Percentiles rank a stretch among this genome's conserved stretches.
Evolutionary conservation across 176 grass and related monocot genomes (phyloP).

Genomic region (Musa beccarii): DNA sequence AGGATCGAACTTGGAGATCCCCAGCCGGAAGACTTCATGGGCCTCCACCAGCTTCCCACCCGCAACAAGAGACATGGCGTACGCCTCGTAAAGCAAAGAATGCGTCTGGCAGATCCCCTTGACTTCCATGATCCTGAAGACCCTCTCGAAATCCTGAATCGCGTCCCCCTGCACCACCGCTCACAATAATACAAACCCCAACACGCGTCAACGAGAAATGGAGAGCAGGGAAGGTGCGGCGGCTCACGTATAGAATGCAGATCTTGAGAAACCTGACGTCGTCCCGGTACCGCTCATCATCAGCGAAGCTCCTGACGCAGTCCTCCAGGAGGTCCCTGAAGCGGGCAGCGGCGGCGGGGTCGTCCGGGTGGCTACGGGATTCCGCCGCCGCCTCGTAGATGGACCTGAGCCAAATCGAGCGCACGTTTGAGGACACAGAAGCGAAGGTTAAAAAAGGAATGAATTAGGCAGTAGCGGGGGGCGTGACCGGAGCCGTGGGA

Average conservation of each 20-base stretch:
- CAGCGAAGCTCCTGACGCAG: slow-evolving; percentile 46
- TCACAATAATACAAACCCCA: not conserved
- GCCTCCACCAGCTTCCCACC: slow-evolving; percentile 50
- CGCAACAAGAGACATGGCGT: slow-evolving; percentile 44
- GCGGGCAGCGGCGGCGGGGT: not conserved
- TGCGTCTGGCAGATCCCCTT: slow-evolving; percentile 54
- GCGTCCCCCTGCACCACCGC: slow-evolving; percentile 52
- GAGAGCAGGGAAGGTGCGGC: not conserved
- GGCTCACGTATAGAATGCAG: slow-evolving; percentile 73
- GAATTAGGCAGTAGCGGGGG: not conserved
- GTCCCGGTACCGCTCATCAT: slow-evolving; percentile 55
- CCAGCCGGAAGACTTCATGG: slow-evolving; percentile 41
- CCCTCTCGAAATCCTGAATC: slow-evolving; percentile 36
- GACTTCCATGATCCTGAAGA: slow-evolving; percentile 48
- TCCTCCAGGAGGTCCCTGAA: slow-evolving; percentile 51
- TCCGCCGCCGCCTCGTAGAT: slow-evolving; percentile 43
- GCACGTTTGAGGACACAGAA: not conserved
- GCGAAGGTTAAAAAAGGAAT: not conserved
- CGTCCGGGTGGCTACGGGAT: slow-evolving; percentile 24
- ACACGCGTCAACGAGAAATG: not conserved
- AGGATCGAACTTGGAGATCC: slow-evolving; percentile 56
- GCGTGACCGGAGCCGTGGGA: slow-evolving; percentile 53
- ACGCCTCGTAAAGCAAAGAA: slow-evolving; percentile 79
- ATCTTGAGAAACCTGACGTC: slow-evolving; percentile 74
- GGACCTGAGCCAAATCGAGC: slow-evolving; percentile 46